Percentiles rank a stretch among this genome's conserved stretches.
These are phyloP conservation scores for Populus davidiana DNA, from an alignment of 345 rosid genomes.

Conservation along the genomic window DNA sequence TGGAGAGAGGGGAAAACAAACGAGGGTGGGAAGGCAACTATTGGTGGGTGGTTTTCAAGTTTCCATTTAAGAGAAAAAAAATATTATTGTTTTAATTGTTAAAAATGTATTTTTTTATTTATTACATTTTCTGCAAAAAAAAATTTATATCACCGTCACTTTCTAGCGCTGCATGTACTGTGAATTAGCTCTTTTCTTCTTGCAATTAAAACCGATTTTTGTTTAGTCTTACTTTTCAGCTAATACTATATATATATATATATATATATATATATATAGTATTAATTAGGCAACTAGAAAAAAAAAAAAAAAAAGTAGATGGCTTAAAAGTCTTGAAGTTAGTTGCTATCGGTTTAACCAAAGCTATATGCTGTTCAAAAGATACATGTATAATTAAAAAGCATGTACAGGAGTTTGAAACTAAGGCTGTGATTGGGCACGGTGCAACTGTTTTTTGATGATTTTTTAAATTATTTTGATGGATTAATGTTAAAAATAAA, in stretches of 20 bases:
- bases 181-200: background rate
- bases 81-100: background rate
- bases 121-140: background rate
- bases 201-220: background rate
- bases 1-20: background rate
- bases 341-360: constrained; percentile 35
- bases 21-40: constrained; percentile 44
- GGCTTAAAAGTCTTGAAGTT: constrained; percentile 22
- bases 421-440: no score
- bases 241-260: no score
- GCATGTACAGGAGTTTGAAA: background rate
- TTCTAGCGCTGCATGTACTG: background rate
- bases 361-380: constrained; percentile 7
- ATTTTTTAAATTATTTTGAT: no score
- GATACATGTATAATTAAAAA: background rate
- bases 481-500: no score
- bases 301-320: background rate
- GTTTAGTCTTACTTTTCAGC: no score
- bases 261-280: no score
- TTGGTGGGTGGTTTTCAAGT: constrained; percentile 25
- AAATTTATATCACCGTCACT: background rate
- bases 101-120: background rate
- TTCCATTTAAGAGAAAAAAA: constrained; percentile 2
- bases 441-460: no score
- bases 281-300: background rate